A percentile compares a stretch with the other conserved stretches of the same genome.
Conservation (phyloP, 2,329 filamentous ascomycete genomes). For the Periconia macrospinosa region DNA sequence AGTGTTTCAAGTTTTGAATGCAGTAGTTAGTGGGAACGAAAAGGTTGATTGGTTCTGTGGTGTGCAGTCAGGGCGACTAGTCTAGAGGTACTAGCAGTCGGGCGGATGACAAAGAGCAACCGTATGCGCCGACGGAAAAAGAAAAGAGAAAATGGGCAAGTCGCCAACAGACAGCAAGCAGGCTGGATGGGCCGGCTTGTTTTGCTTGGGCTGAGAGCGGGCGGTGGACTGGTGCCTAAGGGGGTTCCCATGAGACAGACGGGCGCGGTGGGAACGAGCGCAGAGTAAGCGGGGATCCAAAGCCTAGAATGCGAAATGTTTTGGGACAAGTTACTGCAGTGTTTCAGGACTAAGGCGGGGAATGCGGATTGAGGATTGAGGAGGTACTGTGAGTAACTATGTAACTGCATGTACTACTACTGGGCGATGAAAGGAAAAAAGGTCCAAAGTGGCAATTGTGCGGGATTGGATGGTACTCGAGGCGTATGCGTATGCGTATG, state of each 20-base stretch:
- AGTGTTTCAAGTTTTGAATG: too few species aligned
- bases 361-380: neutral
- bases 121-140: too few species aligned
- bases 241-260: neutral
- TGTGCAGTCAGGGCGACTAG: too few species aligned
- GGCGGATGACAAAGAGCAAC: too few species aligned
- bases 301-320: constrained; percentile 4
- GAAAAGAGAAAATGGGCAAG: neutral
- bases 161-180: neutral
- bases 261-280: constrained; percentile 10
- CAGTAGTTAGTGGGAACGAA: too few species aligned
- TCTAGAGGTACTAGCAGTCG: too few species aligned
- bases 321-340: neutral
- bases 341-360: neutral
- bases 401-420: too few species aligned
- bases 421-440: too few species aligned
- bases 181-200: neutral
- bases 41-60: too few species aligned
- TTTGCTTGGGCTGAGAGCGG: neutral
- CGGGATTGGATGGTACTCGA: too few species aligned
- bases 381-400: neutral
- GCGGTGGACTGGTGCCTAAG: constrained; percentile 5
- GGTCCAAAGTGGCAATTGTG: too few species aligned
- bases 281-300: constrained; percentile 1
- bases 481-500: too few species aligned